phyloP scores from a whole-genome alignment of 192 early-diverging fungal species.

The Anaeromyces robustus region DNA sequence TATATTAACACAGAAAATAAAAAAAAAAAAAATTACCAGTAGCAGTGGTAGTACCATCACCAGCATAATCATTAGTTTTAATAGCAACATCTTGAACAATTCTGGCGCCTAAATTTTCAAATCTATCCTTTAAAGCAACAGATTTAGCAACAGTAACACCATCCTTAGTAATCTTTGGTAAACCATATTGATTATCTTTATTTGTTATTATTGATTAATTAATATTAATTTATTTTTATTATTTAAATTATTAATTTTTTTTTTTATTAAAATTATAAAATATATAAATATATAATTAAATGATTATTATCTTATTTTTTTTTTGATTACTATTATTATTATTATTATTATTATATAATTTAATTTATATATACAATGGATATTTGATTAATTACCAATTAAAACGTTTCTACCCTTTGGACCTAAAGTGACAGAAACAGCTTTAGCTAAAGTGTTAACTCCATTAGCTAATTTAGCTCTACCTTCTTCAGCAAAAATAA shows the following conservation, averaged over 20 bases:
- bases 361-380: too few relatives aligned
- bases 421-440: slow-evolving; percentile 95
- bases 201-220: too few relatives aligned
- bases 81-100: slow-evolving; percentile 99
- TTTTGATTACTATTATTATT: too few relatives aligned
- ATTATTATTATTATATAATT: too few relatives aligned
- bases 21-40: slow-evolving; percentile 19
- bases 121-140: slow-evolving; percentile 90
- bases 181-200: slow-evolving; percentile 84
- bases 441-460: slow-evolving; percentile 92
- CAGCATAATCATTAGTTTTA: slow-evolving; percentile 99
- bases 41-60: slow-evolving; percentile 98
- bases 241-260: too few relatives aligned
- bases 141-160: slow-evolving; percentile 99
- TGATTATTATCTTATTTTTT: too few relatives aligned
- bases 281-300: too few relatives aligned
- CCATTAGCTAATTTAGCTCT: slow-evolving; percentile 81
- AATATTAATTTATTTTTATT: too few relatives aligned
- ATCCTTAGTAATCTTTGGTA: slow-evolving; percentile 99
- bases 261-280: too few relatives aligned
- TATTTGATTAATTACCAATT: slow-evolving; percentile 38
- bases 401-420: slow-evolving; percentile 98
- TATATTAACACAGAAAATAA: too few relatives aligned
- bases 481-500: slow-evolving; percentile 90
- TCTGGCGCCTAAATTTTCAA: slow-evolving; percentile 97